Base-by-base conservation (phyloP, 2,329 filamentous ascomycete genomes). In the Epichloe aotearoae region DNA sequence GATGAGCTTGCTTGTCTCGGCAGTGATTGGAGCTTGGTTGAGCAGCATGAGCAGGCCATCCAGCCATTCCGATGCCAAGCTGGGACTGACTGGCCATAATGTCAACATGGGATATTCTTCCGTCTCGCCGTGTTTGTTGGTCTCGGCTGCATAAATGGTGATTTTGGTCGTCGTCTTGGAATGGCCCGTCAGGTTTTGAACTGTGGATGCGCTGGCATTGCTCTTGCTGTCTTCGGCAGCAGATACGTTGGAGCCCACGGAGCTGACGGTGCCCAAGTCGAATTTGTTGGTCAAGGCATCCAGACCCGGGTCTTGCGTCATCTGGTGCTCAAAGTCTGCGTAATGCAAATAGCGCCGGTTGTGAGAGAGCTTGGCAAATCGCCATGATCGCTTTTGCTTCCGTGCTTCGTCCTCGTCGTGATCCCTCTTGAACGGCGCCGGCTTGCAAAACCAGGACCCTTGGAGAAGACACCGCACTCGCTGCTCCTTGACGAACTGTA, bases 401-500 rank as follows among this genome's bases (percentile, higher is more conserved):
- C 70, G 57, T 52, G 26, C 33, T 8, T 61, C 60, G 19, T 46
- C 33, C 10, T 43, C 41, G 19, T 47, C 46, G 54, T 58, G 50
- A 64, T 67, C 46, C 68, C 64, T 46, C 67, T 64, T 40, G 54
- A 61, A 67, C 47, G 70, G 64, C 11, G 67, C 61, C 5, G 76
- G 66, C 66, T 75, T 68, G 64, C 71, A 65, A 69, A 97, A 98
- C 93, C 93, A 98, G 10, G 86, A 83, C 6, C 93, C 93, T 57
- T 88, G 79, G 4, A 97, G 76, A 39, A 98, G 73, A 63, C 90
- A 96, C 50, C 93, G 79, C 54, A 97, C 86, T 38, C 93, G 82
- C 66, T 98, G 93, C 69, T 98, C 93, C 67, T 95, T 96, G 67
- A 97, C 87, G 62, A 98, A 98, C 61, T 95, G 88, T 50, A 96